Conservation (phyloP, 2,329 filamentous ascomycete species). For the Drechmeria coniospora region DNA sequence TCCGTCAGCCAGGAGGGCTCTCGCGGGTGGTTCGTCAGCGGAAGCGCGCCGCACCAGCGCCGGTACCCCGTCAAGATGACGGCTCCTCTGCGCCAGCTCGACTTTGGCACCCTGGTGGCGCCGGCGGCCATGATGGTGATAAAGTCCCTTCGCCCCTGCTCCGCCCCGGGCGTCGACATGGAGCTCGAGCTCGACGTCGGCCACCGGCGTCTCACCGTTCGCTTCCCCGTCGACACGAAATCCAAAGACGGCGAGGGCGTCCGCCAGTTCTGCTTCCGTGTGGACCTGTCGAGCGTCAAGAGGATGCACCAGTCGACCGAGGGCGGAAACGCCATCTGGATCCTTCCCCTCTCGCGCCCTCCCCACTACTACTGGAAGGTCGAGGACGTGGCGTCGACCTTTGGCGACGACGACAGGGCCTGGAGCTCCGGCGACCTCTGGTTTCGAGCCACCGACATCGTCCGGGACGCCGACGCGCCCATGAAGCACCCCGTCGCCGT, state of each 20-base stretch:
- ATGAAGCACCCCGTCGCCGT: slow-evolving; percentile 22
- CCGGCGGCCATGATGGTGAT: slow-evolving; percentile 44
- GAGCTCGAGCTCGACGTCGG: slow-evolving; percentile 16
- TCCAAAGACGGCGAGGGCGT: slow-evolving; percentile 4
- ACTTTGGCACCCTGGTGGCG: slow-evolving; percentile 45
- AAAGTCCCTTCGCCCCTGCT: slow-evolving; percentile 17
- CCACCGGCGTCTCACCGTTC: slow-evolving; percentile 12
- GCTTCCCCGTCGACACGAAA: slow-evolving; percentile 13
- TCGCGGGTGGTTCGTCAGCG: slow-evolving; percentile 7
- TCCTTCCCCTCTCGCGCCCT: slow-evolving; percentile 33
- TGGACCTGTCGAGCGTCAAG: slow-evolving; percentile 31
- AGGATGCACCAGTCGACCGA: slow-evolving; percentile 20
- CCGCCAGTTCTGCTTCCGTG: slow-evolving; percentile 23
- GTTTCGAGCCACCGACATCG: slow-evolving; percentile 32
- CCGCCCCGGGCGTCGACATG: slow-evolving; percentile 5
- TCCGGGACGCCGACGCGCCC: slow-evolving; percentile 16
- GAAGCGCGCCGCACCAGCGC: slow-evolving; percentile 7
- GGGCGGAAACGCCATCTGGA: slow-evolving; percentile 19
- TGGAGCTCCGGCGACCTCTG: slow-evolving; percentile 31
- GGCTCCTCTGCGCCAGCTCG: slow-evolving; percentile 29
- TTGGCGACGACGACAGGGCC: slow-evolving; percentile 12
- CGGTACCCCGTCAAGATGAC: slow-evolving; percentile 20
- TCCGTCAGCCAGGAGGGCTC: slow-evolving; percentile 2
- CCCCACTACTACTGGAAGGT: slow-evolving; percentile 30
- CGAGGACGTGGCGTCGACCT: slow-evolving; percentile 15